phyloP scores from a whole-genome alignment of 2,329 filamentous ascomycete species.

The Sclerotinia borealis region DNA sequence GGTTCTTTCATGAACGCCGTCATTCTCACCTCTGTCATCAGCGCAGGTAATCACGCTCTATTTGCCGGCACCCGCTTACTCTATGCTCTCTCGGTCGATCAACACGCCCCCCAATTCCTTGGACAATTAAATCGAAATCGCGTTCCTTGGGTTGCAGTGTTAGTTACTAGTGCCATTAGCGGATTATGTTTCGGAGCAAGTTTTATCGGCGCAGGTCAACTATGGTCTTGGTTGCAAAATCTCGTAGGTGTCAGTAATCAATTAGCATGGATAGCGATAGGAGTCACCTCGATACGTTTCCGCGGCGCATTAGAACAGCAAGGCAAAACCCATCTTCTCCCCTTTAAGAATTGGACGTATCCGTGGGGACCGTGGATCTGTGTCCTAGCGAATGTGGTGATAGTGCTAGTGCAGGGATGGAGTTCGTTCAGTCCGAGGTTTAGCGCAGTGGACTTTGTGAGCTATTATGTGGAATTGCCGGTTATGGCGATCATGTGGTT shows the following conservation, averaged over 20 bases:
- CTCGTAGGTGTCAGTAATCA: slow-evolving; percentile 64
- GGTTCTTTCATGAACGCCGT: slow-evolving; percentile 56
- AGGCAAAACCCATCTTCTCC: slow-evolving; percentile 54
- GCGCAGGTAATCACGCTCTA: slow-evolving; percentile 52
- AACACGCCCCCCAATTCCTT: slow-evolving; percentile 52
- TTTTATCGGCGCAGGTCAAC: slow-evolving; percentile 58
- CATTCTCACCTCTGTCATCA: slow-evolving; percentile 52
- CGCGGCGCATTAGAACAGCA: slow-evolving; percentile 50
- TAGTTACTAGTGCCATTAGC: slow-evolving; percentile 47
- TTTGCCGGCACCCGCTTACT: slow-evolving; percentile 51
- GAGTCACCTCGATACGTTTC: slow-evolving; percentile 60
- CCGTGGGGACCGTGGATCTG: slow-evolving; percentile 53
- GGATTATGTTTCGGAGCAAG: slow-evolving; percentile 59
- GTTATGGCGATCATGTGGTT: slow-evolving; percentile 51
- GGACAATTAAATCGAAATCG: slow-evolving; percentile 42
- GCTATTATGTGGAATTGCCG: slow-evolving; percentile 57
- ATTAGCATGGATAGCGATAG: slow-evolving; percentile 59
- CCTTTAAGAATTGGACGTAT: slow-evolving; percentile 63
- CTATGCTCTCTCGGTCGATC: slow-evolving; percentile 48
- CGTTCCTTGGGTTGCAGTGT: slow-evolving; percentile 49
- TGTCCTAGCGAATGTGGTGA: slow-evolving; percentile 50
- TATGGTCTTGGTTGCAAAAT: slow-evolving; percentile 63
- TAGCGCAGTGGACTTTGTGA: slow-evolving; percentile 53
- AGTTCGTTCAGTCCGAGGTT: slow-evolving; percentile 55
- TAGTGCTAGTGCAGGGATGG: slow-evolving; percentile 61